Evolutionary conservation across 305 asterid species (phyloP), one percentile per base, ranked within the genome.

Genomic region (Fraxinus angustifolia): DNA sequence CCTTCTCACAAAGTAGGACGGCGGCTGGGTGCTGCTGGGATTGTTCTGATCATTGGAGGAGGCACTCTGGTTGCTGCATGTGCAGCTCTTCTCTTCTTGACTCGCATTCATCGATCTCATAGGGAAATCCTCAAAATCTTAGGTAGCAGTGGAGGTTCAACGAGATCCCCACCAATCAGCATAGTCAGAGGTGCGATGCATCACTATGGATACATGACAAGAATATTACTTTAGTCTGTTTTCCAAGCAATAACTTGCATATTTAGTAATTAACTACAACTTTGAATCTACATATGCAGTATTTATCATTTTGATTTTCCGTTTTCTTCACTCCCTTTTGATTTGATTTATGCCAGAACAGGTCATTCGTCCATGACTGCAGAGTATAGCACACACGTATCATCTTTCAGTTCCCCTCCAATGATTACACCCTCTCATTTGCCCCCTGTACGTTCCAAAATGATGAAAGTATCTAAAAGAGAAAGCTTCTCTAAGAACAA

Each of bases 381-480:
- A 56, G 87, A 87, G 21, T 85, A 84, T 53, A 92, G 93, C 83
- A 89, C 94, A 7, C 87, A 82, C 12, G 48, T 76, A 74, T 90
- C 94, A 45, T 82, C 86, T n/a, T 81, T 87, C 81, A 87, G 86
- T 84, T 86, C 95, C 75, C 92, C 90, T 45, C 17, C 56, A 8
- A 86, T 87, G 90, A 88, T 88, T 74, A 89, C 90, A 30, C 91
- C 94, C 21, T 89, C 97, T 72, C 90, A 86, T 77, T 77, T 92
- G 84, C 97, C 96, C 82, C 90, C 97, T 11, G 48, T 92, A 62
- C 93, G 80, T 21, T 88, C 92, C n/a, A 91, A 79, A 87, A 87
- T 90, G 17, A 75, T 84, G 81, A 90, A 85, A 85, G 78, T 78
- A 31, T 53, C 94, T 8, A 84, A 71, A 84, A 86, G 92, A 80